Evolutionary conservation across 192 early-diverging fungal species (phyloP).

Genomic region (Rhizophagus prolifer): DNA sequence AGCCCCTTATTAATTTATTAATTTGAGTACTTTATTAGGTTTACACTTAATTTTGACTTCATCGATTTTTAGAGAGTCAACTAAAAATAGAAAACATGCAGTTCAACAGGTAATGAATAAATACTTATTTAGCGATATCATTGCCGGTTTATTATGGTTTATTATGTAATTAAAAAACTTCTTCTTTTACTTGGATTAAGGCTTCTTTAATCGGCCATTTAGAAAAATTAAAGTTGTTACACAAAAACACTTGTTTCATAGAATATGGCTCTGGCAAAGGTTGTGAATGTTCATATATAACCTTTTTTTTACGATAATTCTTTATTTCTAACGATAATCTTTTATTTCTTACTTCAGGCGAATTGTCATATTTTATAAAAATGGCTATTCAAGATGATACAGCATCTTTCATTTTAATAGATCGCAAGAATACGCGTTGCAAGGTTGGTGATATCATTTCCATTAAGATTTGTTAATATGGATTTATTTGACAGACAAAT

Average conservation of each 20-base stretch:
- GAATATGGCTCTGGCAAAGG: conserved; percentile 84
- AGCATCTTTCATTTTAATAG: conserved; percentile 64
- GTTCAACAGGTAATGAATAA: conserved; percentile 46
- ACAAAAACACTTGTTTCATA: conserved; percentile 57
- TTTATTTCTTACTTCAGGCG: conserved; percentile 28
- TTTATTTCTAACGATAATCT: not conserved
- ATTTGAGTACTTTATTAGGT: not conserved
- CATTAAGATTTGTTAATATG: not conserved
- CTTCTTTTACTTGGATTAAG: conserved; percentile 29
- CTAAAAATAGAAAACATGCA: conserved; percentile 50
- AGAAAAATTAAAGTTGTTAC: conserved; percentile 56
- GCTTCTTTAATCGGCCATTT: conserved; percentile 85
- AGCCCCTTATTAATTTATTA: not conserved
- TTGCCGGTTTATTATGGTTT: not conserved
- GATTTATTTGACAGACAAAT: not conserved
- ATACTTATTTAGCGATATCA: not conserved
- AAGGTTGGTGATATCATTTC: conserved; percentile 50
- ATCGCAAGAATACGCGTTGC: conserved; percentile 74
- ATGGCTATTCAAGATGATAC: conserved; percentile 40
- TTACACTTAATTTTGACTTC: not conserved
- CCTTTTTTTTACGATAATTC: not conserved
- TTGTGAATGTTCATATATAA: conserved; percentile 20
- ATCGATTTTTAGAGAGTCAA: conserved; percentile 32
- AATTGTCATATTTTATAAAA: conserved; percentile 50
- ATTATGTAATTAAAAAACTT: not conserved